A percentile compares a stretch with the other conserved stretches of the same genome.
These are phyloP conservation scores for Hemileccinum impolitum DNA, from an alignment of 768 basidiomycete genomes.

Conservation along the genomic window DNA sequence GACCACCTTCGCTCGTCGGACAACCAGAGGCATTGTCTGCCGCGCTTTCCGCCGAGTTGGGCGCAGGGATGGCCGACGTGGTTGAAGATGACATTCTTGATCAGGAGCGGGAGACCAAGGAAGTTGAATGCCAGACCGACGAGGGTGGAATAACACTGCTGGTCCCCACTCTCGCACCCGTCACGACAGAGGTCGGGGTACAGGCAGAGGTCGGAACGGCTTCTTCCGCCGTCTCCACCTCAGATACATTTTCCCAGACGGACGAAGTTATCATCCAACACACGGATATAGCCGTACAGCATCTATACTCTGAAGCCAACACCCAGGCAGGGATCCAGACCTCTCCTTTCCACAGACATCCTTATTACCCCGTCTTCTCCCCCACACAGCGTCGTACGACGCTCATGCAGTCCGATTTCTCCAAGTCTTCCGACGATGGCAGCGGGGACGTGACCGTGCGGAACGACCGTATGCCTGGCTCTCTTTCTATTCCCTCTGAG, in stretches of 20 bases:
- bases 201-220: constrained; percentile 34
- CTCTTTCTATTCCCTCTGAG: constrained; percentile 21
- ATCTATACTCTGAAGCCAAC: constrained; percentile 31
- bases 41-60: constrained; percentile 68
- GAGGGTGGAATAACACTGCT: constrained; percentile 31
- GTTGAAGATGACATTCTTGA: constrained; percentile 38
- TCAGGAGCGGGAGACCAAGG: constrained; percentile 50
- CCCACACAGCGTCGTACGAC: constrained; percentile 39
- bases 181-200: constrained; percentile 39
- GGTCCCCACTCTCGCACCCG: constrained; percentile 28
- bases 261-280: constrained; percentile 36
- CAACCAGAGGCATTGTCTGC: constrained; percentile 69
- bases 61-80: constrained; percentile 43
- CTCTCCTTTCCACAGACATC: constrained; percentile 23
- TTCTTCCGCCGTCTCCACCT: constrained; percentile 16
- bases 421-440: constrained; percentile 35
- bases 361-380: constrained; percentile 23
- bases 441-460: constrained; percentile 37
- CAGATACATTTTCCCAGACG: constrained; percentile 47
- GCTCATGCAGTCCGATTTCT: constrained; percentile 45
- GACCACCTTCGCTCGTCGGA: constrained; percentile 68
- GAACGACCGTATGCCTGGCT: constrained; percentile 17
- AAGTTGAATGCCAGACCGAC: constrained; percentile 69
- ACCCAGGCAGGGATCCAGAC: constrained; percentile 40
- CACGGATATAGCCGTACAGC: constrained; percentile 49